Conservation (phyloP, 2,329 filamentous ascomycete genomes). For the Orbilia brochopaga region DNA sequence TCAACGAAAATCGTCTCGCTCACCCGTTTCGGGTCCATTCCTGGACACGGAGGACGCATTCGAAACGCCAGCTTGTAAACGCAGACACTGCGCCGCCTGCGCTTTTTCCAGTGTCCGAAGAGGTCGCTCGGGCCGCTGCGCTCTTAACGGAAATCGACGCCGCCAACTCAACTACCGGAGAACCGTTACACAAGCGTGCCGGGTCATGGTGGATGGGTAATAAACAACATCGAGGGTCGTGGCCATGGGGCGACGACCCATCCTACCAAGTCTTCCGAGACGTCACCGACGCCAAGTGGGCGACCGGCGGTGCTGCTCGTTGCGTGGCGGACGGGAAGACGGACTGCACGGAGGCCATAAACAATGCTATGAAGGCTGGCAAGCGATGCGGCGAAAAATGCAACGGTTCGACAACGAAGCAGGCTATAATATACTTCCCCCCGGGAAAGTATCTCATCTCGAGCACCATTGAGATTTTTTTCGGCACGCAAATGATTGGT, state of each 20-base stretch:
- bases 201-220: conserved; percentile 17
- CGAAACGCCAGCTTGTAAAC: background rate
- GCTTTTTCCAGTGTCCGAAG: conserved; percentile 12
- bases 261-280: conserved; percentile 17
- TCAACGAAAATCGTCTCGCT: conserved; percentile 8
- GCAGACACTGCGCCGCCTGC: background rate
- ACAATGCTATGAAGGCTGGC: conserved; percentile 49
- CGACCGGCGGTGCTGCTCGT: conserved; percentile 5
- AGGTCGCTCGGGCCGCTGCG: conserved; percentile 4
- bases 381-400: conserved; percentile 47
- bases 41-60: background rate
- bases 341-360: conserved; percentile 52
- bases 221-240: conserved; percentile 19
- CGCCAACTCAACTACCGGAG: background rate
- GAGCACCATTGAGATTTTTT: conserved; percentile 49
- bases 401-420: conserved; percentile 36
- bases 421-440: conserved; percentile 55
- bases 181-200: background rate
- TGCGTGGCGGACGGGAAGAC: conserved; percentile 58
- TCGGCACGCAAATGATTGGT: conserved; percentile 54
- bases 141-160: conserved; percentile 10
- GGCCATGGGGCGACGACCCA: conserved; percentile 1
- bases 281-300: conserved; percentile 22
- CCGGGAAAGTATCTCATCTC: conserved; percentile 53
- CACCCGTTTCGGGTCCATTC: conserved; percentile 11